Evolutionary conservation across 1,284 basidiomycete genomes (phyloP), one percentile per base, ranked within the genome.

Genomic region (Sporisorium sorghi): DNA sequence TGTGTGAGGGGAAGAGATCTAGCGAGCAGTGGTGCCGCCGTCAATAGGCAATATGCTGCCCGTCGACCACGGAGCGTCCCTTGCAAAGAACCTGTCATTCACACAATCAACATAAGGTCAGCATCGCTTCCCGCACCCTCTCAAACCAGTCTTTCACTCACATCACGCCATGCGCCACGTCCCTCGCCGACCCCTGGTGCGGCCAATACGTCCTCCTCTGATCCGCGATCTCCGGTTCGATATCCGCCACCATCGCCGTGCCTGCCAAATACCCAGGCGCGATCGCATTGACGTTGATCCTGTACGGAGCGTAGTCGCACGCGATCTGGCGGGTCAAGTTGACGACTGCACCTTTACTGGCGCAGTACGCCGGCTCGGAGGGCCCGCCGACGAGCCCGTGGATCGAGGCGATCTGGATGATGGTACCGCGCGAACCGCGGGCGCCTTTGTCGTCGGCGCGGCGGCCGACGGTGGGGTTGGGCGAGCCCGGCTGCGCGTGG

Each of bases 221-320:
- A 14, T 3, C n/a, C 6, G 57, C 54, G 9, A 76, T n/a, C 12
- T 67, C 62, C 0, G 71, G 66, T 8, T 49, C 40, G 55, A 76
- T 61, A 15, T 68, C 32, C 10, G 66, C 55, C 0, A 73, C 73
- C 74, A 76, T 73, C 0, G 74, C 74, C 3, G 74, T 73, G 12
- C 68, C 67, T 0, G 57, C 61, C 17, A 74, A 19, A 23, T 76
- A 76, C 4, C 71, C 74, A 0, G 71, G 71, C 8, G 59, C 56
- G 56, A 76, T 70, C n/a, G 70, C 69, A 35, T 76, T 76, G 58
- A 72, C 60, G 32, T 76, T 73, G 60, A 76, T 73, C 21, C 73
- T 48, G 12, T 73, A 50, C 15, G 63, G 57, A 8, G 73, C 73
- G 14, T 76, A 76, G 40, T 76, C 73, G 44, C 70, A 66, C 3